These are phyloP conservation scores for Aureobasidium namibiae DNA, from an alignment of 2,329 filamentous ascomycete species.

Conservation along the genomic window DNA sequence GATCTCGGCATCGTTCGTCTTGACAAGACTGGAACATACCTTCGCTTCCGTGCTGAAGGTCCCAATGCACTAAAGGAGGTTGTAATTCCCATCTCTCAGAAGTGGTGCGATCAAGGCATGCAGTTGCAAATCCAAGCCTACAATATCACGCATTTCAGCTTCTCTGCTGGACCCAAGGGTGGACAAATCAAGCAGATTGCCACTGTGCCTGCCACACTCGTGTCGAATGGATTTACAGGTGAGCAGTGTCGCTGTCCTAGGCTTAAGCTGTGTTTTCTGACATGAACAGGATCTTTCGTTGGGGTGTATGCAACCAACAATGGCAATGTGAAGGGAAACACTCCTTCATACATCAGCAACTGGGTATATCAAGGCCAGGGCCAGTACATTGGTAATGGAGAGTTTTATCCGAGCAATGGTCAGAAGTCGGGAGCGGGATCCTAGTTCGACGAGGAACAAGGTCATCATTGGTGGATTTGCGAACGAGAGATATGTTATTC, in stretches of 20 bases:
- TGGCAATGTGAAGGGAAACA: slow-evolving; percentile 6
- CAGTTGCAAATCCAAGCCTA: not conserved
- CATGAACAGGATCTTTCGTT: slow-evolving; percentile 9
- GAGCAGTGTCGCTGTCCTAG: not conserved
- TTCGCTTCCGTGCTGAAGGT: slow-evolving; percentile 2
- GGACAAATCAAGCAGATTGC: not conserved
- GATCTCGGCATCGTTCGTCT: slow-evolving; percentile 34
- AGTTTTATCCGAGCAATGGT: slow-evolving; percentile 10
- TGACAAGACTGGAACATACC: not conserved
- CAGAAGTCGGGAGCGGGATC: not conserved
- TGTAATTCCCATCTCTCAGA: not conserved
- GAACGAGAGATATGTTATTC: too few relatives aligned
- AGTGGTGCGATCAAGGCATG: not conserved
- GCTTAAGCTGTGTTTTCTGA: not conserved
- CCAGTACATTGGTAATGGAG: slow-evolving; percentile 10
- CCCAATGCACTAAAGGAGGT: not conserved
- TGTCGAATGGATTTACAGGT: slow-evolving; percentile 13
- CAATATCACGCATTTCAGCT: slow-evolving; percentile 8
- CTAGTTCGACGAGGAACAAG: not conserved
- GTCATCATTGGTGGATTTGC: too few relatives aligned
- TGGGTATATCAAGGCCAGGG: slow-evolving; percentile 14
- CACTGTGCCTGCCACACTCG: slow-evolving; percentile 4
- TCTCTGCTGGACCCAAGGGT: slow-evolving; percentile 3
- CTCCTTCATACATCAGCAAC: slow-evolving; percentile 3
- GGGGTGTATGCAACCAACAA: slow-evolving; percentile 13